Base-by-base conservation (phyloP, 2,329 filamentous ascomycete genomes). In the Sporothrix pallida region DNA sequence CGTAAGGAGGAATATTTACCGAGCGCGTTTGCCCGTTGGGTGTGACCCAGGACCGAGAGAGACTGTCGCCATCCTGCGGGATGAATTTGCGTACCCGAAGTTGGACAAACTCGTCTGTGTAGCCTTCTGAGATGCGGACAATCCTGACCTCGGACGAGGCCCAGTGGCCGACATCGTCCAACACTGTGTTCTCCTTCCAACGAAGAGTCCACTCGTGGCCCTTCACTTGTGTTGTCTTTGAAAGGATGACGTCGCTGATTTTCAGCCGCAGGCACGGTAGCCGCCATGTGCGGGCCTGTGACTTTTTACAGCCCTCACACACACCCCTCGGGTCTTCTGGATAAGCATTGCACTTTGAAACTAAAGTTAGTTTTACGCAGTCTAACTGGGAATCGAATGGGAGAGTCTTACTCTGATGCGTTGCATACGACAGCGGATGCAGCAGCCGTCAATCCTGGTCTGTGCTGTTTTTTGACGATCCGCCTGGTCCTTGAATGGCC, bases 371-470 rank as follows among this genome's bases (percentile, higher is more conserved):
- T 17, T 5, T 26, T 10, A 44, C 15, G n/a, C 60, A 65, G 37
- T 44, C n/a, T 15, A n/a, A 15, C 31, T 37, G 3, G 26, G 2
- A 70, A 20, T 8, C 17, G 56, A 20, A 26, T 3, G 46, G 5
- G 26, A 20, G 13, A 17, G 12, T 60, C 87, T 84, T 80, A 90
- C 88, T 68, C 88, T 84, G 77, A 90, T 89, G 60, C 88, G 84
- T 76, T 90, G 88, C 87, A 90, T 89, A 69, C 87, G 84, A 75
- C 88, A 90, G 62, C 88, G 83, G 74, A 90, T 86, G 77, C 88
- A 90, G 23, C 87, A 88, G 9, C 87, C 88, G 20, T 88, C 86
- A 72, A 86, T 86, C 74, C 88, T 83, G 1, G 88, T 90, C 73
- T 86, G 82, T 0, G 88, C 88, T 0, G 88, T 90, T 76, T 86